These are phyloP conservation scores for Neurospora sp. DNA, from an alignment of 495 filamentous ascomycete genomes.

Conservation along the genomic window DNA sequence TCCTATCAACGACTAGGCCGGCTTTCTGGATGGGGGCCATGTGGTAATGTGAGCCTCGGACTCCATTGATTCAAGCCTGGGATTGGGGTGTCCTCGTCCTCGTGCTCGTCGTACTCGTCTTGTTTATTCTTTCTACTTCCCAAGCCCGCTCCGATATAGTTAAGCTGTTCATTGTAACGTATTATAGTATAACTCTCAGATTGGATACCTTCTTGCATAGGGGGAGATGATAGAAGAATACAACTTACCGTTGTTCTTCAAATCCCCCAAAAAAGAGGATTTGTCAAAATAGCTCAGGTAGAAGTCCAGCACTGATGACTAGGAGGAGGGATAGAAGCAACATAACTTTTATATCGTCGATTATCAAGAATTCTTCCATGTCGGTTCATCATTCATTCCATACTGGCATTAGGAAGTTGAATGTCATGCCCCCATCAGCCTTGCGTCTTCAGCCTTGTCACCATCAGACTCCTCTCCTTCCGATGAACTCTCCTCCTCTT, in stretches of 20 bases:
- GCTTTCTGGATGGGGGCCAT: not conserved
- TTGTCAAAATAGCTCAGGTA: not conserved
- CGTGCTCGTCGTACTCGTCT: not conserved
- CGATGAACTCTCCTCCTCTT: conserved; percentile 8
- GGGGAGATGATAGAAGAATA: not conserved
- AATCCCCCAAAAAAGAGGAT: not conserved
- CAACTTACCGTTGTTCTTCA: not conserved
- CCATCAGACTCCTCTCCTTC: conserved; percentile 38
- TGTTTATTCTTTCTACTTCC: not conserved
- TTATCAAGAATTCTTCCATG: not conserved
- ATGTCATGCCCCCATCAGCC: conserved; percentile 7
- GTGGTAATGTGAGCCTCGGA: not conserved
- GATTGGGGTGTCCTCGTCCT: not conserved
- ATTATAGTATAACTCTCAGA: not conserved
- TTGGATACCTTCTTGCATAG: not conserved
- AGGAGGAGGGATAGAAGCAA: not conserved
- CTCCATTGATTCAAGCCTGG: too few relatives aligned
- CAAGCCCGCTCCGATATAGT: too few relatives aligned
- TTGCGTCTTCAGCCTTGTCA: conserved; percentile 34
- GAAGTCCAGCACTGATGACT: not conserved
- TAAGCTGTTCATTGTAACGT: not conserved
- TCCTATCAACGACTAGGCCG: not conserved
- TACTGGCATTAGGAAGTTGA: not conserved
- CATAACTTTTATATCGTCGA: not conserved
- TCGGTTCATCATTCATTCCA: not conserved